These are phyloP conservation scores for Ogataea salicorniae DNA, from an alignment of 805 yeast species.

Conservation along the genomic window DNA sequence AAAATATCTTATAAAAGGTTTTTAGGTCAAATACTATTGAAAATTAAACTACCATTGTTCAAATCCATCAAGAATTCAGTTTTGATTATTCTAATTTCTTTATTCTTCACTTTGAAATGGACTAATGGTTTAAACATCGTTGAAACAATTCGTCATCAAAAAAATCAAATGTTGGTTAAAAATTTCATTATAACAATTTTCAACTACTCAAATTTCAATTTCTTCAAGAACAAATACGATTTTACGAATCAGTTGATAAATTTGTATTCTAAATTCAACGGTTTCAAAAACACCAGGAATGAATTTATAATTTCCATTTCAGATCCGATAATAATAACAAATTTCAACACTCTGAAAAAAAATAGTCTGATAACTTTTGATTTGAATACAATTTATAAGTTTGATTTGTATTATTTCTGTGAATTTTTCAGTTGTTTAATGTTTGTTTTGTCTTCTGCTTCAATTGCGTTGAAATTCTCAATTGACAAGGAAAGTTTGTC, in stretches of 20 bases:
- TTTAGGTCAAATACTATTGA: slow-evolving; percentile 29
- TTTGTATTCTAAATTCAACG: slow-evolving; percentile 5
- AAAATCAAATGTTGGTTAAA: not conserved
- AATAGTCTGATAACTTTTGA: slow-evolving; percentile 16
- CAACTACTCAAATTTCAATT: slow-evolving; percentile 14
- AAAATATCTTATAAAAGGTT: slow-evolving; percentile 15
- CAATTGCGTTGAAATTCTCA: slow-evolving; percentile 38
- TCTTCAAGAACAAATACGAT: slow-evolving; percentile 27
- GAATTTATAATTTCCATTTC: slow-evolving; percentile 18
- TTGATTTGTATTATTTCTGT: slow-evolving; percentile 46
- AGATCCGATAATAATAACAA: slow-evolving; percentile 23
- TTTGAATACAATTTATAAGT: slow-evolving; percentile 32
- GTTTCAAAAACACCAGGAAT: slow-evolving; percentile 3
- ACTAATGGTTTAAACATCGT: slow-evolving; percentile 21
- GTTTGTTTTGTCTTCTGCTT: slow-evolving; percentile 46
- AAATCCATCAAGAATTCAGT: slow-evolving; percentile 29
- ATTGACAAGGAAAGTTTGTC: slow-evolving; percentile 24
- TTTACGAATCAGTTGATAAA: slow-evolving; percentile 25
- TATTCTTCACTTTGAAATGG: slow-evolving; percentile 33
- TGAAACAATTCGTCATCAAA: not conserved
- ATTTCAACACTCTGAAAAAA: slow-evolving; percentile 1
- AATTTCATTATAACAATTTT: slow-evolving; percentile 6
- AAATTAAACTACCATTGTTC: slow-evolving; percentile 35
- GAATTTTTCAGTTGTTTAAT: slow-evolving; percentile 50
- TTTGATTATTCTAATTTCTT: slow-evolving; percentile 20